A percentile compares a stretch with the other conserved stretches of the same genome.
These are phyloP conservation scores for Eurotiales sp. DNA, from an alignment of 2,329 filamentous ascomycete genomes.

Conservation along the genomic window DNA sequence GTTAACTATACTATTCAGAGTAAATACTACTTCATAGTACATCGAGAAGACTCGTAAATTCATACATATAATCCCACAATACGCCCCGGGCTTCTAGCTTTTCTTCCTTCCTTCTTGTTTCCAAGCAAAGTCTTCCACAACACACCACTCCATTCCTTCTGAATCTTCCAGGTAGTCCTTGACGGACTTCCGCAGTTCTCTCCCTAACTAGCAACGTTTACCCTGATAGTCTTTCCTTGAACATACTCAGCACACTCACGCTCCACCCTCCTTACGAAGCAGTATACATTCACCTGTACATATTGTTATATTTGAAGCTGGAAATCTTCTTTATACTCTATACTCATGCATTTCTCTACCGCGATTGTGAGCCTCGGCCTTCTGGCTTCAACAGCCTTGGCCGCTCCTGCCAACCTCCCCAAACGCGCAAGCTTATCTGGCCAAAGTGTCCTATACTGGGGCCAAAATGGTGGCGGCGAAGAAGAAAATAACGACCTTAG, in stretches of 20 bases:
- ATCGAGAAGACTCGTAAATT: not conserved
- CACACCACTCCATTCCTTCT: conserved; percentile 6
- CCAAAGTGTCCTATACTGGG: conserved; percentile 13
- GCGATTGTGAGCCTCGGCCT: conserved; percentile 4
- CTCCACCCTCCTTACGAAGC: not conserved
- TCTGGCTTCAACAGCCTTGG: conserved; percentile 8
- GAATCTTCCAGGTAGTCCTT: conserved; percentile 8
- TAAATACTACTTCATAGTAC: not conserved
- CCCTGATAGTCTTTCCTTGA: not conserved
- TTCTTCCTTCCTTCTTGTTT: not conserved
- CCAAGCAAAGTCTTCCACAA: conserved; percentile 6
- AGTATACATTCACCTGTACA: conserved; percentile 4
- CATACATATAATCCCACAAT: not conserved
- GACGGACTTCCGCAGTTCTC: conserved; percentile 7
- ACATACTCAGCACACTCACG: not conserved
- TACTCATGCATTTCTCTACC: conserved; percentile 7
- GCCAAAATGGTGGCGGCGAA: conserved; percentile 14
- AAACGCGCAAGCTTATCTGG: conserved; percentile 5
- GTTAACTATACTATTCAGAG: not conserved
- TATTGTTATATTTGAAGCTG: conserved; percentile 3
- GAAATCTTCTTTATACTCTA: not conserved
- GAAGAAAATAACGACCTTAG: conserved; percentile 11
- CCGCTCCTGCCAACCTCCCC: conserved; percentile 5
- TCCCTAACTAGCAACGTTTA: conserved; percentile 4
- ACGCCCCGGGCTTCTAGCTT: not conserved